phyloP scores from a whole-genome alignment of 1,284 basidiomycete genomes.

The Cerioporus squamosus region DNA sequence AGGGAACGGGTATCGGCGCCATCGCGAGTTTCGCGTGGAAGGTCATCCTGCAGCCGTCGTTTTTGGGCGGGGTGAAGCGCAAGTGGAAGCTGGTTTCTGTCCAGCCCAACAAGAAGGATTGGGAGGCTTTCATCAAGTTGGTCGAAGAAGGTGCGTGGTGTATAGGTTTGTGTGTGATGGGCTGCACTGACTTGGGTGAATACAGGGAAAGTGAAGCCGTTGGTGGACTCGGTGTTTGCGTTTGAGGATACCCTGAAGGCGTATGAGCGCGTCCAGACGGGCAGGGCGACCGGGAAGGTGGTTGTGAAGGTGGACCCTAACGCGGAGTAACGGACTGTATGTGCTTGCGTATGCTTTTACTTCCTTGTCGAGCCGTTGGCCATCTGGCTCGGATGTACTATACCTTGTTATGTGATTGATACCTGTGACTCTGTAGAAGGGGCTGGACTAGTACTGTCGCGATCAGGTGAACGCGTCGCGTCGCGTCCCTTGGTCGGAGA shows the following conservation, averaged over 20 bases:
- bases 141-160: constrained; percentile 44
- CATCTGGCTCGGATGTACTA: not conserved
- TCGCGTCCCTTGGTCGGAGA: not conserved
- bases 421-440: not conserved
- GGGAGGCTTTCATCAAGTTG: constrained; percentile 42
- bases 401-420: no score
- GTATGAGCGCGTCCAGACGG: constrained; percentile 61
- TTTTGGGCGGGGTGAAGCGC: constrained; percentile 52
- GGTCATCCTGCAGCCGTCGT: constrained; percentile 39
- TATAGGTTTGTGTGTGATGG: no score
- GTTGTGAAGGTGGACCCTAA: constrained; percentile 39
- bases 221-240: constrained; percentile 62
- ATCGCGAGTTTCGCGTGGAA: constrained; percentile 24
- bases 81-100: constrained; percentile 43
- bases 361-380: not conserved
- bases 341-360: not conserved
- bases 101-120: constrained; percentile 31
- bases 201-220: constrained; percentile 55
- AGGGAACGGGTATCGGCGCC: constrained; percentile 19
- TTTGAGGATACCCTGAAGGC: constrained; percentile 64
- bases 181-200: not conserved
- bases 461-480: constrained; percentile 20
- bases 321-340: constrained; percentile 6
- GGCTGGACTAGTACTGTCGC: not conserved
- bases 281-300: constrained; percentile 67